Evolutionary conservation across 345 rosid genomes (phyloP), one percentile per base, ranked within the genome.

Genomic region (Gossypioides kirkii): DNA sequence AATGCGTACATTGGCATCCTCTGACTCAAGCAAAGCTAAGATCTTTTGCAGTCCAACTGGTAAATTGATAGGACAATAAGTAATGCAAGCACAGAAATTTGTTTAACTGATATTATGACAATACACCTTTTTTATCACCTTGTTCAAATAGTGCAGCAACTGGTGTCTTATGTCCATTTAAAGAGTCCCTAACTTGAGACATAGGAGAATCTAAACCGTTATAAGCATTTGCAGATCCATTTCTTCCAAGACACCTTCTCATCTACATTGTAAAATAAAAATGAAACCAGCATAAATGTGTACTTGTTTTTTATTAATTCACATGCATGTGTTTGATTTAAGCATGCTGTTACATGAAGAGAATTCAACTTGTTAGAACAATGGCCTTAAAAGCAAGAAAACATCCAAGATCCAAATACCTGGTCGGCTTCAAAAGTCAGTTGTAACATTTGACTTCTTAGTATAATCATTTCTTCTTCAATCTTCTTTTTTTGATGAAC

Each of bases 351-450:
- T 20, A 13, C 22, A 36, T 18, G 11, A n/a, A 36, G 61, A 28
- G 16, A 18, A 36, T 20, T n/a, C 10, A 38, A 38, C 67, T 38
- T 62, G 3, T 14, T 28, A 60, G 4, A 28, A 53, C 7, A 28
- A 69, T n/a, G 28, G 9, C 10, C 18, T n/a, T 22, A 68, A 54
- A 25, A 53, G 20, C 45, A 38, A 22, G 59, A 46, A 42, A 23
- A 74, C 69, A 17, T 41, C 61, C 32, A 49, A 23, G n/a, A 60
- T 68, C 41, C 52, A 26, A 58, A 73, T 83, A 96, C 99, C 98
- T 96, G 96, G 73, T 96, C 97, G 67, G 97, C 93, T 78, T 93
- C 98, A 77, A 90, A 86, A 75, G 90, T 90, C 81, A 93, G 77
- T 63, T 93, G 97, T 80, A 93, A 80, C 80, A 93, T 78, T 80